Percentiles rank a stretch among this genome's conserved stretches.
phyloP scores from a whole-genome alignment of 257 asterid genomes.

The Solanum chiquidenum region DNA sequence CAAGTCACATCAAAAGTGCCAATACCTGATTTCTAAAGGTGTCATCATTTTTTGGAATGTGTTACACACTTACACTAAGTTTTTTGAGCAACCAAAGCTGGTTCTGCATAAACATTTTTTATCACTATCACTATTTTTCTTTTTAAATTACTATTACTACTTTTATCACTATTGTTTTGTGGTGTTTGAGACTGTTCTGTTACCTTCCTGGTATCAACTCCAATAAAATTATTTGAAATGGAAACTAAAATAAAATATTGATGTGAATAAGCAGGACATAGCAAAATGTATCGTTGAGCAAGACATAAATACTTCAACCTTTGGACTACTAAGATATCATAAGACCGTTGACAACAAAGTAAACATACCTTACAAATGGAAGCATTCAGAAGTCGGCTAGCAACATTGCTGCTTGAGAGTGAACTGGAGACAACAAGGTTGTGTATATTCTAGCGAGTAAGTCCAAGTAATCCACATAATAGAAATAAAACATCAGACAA shows the following conservation, averaged over 20 bases:
- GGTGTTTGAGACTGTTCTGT: not conserved
- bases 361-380: conserved; percentile 58
- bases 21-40: not conserved
- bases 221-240: not conserved
- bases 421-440: conserved; percentile 32
- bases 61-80: not conserved
- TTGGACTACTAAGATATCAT: not conserved
- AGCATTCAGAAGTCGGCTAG: conserved; percentile 52
- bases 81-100: not conserved
- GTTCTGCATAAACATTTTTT: not conserved
- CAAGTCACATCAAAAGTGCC: not conserved
- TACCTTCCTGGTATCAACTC: not conserved
- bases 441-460: conserved; percentile 54
- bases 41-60: not conserved
- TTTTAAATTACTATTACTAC: not conserved
- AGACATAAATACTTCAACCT: not conserved
- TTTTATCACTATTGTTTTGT: not conserved
- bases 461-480: conserved; percentile 11
- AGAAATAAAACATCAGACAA: conserved; percentile 4
- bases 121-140: not conserved
- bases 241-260: not conserved
- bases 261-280: not conserved
- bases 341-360: not conserved
- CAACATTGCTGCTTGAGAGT: conserved; percentile 19
- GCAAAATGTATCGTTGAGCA: not conserved